Evolutionary conservation across 208 protist genomes (phyloP).

Genomic region (Wallacemonas sp.): DNA sequence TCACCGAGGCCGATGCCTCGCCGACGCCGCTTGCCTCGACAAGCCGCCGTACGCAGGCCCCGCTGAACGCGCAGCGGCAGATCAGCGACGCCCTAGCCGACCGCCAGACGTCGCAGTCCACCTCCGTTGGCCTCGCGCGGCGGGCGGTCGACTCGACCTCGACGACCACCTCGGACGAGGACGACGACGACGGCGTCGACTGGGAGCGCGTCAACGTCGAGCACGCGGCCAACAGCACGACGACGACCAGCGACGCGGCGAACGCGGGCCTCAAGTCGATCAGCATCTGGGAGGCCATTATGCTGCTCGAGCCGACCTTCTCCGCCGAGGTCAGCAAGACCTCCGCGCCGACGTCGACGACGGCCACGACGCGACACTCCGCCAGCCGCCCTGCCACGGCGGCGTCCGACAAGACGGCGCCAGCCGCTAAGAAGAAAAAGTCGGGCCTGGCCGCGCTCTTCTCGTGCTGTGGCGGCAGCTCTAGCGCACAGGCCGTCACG

Average conservation of each 20-base stretch:
- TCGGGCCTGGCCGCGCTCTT: conserved; percentile 16
- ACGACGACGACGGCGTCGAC: conserved; percentile 6
- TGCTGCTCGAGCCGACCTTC: conserved; percentile 23
- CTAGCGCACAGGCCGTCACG: conserved; percentile 12
- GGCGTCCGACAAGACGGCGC: neutral
- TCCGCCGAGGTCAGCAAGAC: conserved; percentile 23
- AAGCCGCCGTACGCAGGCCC: neutral
- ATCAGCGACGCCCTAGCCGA: neutral
- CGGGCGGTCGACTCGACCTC: conserved; percentile 8
- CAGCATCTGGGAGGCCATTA: conserved; percentile 25
- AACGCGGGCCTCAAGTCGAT: conserved; percentile 16
- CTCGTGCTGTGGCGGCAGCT: conserved; percentile 24
- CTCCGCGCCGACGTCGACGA: neutral
- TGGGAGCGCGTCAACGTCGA: neutral
- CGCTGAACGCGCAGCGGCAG: neutral
- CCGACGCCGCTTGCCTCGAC: too few relatives aligned
- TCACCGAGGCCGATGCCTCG: neutral
- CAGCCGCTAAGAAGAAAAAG: conserved; percentile 28
- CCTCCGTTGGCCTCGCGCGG: neutral
- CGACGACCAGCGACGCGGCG: neutral
- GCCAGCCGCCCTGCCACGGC: neutral
- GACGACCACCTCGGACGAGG: too few relatives aligned
- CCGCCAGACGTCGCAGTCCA: conserved; percentile 6
- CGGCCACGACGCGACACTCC: neutral
- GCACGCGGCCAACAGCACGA: neutral